Percentiles rank a stretch among this genome's conserved stretches.
Evolutionary conservation across 2,329 filamentous ascomycete species (phyloP).

Genomic region (Parastagonospora avenae): DNA sequence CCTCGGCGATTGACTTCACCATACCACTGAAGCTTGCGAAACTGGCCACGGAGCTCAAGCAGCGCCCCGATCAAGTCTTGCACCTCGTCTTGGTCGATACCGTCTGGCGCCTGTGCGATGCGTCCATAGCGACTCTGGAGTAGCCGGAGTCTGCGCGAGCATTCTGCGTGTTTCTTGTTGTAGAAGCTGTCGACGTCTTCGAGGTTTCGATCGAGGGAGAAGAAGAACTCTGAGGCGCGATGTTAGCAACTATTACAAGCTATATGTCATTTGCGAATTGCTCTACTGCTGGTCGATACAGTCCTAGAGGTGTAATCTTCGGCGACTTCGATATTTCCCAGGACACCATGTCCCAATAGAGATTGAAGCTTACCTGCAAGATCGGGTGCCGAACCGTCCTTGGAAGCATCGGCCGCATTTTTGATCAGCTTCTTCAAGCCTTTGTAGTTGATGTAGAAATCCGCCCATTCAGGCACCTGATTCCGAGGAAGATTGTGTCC

Average conservation of each 20-base stretch:
- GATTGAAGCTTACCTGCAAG: slow-evolving; percentile 74
- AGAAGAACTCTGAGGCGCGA: slow-evolving; percentile 80
- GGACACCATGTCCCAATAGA: not conserved
- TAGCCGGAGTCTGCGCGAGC: slow-evolving; percentile 80
- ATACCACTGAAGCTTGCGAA: slow-evolving; percentile 96
- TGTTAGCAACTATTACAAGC: slow-evolving; percentile 9
- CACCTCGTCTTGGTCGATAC: slow-evolving; percentile 83
- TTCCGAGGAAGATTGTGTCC: slow-evolving; percentile 71
- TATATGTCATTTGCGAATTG: not conserved
- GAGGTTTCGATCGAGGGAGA: slow-evolving; percentile 92
- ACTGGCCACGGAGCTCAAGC: slow-evolving; percentile 82
- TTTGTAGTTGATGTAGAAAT: slow-evolving; percentile 87
- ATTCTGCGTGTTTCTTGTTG: slow-evolving; percentile 91
- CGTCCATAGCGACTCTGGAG: slow-evolving; percentile 87
- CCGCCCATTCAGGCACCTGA: slow-evolving; percentile 85
- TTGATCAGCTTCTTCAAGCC: slow-evolving; percentile 96
- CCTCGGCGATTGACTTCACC: slow-evolving; percentile 94
- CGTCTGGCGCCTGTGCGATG: slow-evolving; percentile 69
- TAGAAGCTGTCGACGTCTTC: slow-evolving; percentile 97
- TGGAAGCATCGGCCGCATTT: slow-evolving; percentile 68
- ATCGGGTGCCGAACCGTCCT: slow-evolving; percentile 77
- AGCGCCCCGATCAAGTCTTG: slow-evolving; percentile 91
- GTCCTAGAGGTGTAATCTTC: not conserved
- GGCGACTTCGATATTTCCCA: not conserved
- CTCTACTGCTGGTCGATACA: not conserved